A percentile compares a stretch with the other conserved stretches of the same genome.
These are phyloP conservation scores for Ascochyta lentis DNA, from an alignment of 2,329 filamentous ascomycete genomes.

Conservation along the genomic window DNA sequence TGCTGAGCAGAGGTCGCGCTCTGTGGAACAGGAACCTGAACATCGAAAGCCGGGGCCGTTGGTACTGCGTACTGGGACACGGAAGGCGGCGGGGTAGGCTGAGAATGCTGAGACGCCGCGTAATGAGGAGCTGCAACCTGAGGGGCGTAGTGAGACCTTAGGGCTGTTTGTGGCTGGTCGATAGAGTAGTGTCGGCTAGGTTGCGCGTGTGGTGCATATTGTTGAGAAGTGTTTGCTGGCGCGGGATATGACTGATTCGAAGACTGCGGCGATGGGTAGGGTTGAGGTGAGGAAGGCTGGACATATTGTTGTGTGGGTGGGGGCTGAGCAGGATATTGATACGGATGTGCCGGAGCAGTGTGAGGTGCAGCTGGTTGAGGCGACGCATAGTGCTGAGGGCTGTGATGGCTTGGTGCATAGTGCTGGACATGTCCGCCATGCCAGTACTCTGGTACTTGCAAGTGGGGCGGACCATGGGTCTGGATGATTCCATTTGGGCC, in stretches of 20 bases:
- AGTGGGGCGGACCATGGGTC: conserved; percentile 35
- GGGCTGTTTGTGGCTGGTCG: conserved; percentile 22
- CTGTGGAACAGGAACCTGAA: conserved; percentile 29
- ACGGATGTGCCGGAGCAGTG: conserved; percentile 23
- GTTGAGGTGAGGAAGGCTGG: conserved; percentile 36
- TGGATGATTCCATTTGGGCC: conserved; percentile 34
- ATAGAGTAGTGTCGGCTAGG: conserved; percentile 30
- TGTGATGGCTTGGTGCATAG: conserved; percentile 35
- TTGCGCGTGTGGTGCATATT: conserved; percentile 18
- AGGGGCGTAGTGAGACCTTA: conserved; percentile 29
- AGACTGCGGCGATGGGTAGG: conserved; percentile 36
- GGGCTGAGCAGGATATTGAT: conserved; percentile 35
- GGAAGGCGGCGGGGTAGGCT: conserved; percentile 29
- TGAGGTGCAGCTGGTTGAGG: conserved; percentile 27
- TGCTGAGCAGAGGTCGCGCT: conserved; percentile 24
- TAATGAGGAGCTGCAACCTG: conserved; percentile 27
- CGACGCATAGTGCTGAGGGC: conserved; percentile 35
- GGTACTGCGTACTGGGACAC: conserved; percentile 34
- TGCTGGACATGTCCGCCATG: conserved; percentile 31
- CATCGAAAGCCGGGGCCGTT: conserved; percentile 32
- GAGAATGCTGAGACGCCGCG: conserved; percentile 27
- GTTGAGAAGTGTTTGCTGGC: conserved; percentile 16
- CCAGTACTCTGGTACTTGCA: conserved; percentile 45
- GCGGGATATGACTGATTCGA: conserved; percentile 22
- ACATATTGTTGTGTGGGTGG: conserved; percentile 29